Evolutionary conservation across 2,329 filamentous ascomycete genomes (phyloP).

Genomic region (Tolypocladium amazonense): DNA sequence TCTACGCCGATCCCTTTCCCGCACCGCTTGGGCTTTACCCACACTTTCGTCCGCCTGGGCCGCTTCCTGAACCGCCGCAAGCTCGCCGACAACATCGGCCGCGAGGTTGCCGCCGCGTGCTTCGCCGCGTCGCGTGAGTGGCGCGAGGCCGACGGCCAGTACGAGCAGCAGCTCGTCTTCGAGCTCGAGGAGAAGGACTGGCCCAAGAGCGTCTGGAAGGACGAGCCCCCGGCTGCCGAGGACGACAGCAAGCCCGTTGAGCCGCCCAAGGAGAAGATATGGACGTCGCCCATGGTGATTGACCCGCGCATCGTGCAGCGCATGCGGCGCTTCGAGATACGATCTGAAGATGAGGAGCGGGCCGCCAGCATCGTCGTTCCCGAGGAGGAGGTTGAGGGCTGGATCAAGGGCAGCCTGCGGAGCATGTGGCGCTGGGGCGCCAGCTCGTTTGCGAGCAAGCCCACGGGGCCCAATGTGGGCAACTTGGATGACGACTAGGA

Average conservation of each 20-base stretch:
- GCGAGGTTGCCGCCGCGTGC: slow-evolving; percentile 77
- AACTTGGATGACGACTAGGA: slow-evolving; percentile 25
- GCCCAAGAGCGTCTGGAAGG: slow-evolving; percentile 68
- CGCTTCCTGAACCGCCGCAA: slow-evolving; percentile 78
- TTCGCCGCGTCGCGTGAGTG: slow-evolving; percentile 48
- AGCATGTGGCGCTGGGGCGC: slow-evolving; percentile 41
- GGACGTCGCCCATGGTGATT: slow-evolving; percentile 62
- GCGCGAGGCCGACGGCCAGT: slow-evolving; percentile 27
- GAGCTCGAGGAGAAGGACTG: slow-evolving; percentile 67
- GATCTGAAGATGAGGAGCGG: slow-evolving; percentile 57
- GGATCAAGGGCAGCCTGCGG: slow-evolving; percentile 50
- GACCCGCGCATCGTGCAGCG: slow-evolving; percentile 65
- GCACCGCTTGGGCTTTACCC: slow-evolving; percentile 84
- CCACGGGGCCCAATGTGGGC: slow-evolving; percentile 29
- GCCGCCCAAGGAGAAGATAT: slow-evolving; percentile 56
- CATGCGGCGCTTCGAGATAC: slow-evolving; percentile 71
- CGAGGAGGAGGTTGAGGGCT: slow-evolving; percentile 60
- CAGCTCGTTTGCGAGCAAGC: slow-evolving; percentile 26
- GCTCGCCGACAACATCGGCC: slow-evolving; percentile 80
- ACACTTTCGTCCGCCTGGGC: slow-evolving; percentile 76
- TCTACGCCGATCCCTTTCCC: slow-evolving; percentile 67
- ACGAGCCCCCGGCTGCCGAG: slow-evolving; percentile 28
- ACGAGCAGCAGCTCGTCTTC: slow-evolving; percentile 44
- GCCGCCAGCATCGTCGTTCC: slow-evolving; percentile 52
- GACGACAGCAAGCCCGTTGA: slow-evolving; percentile 25